Base-by-base conservation (phyloP, 768 basidiomycete genomes). In the Artomyces pyxidatus region DNA sequence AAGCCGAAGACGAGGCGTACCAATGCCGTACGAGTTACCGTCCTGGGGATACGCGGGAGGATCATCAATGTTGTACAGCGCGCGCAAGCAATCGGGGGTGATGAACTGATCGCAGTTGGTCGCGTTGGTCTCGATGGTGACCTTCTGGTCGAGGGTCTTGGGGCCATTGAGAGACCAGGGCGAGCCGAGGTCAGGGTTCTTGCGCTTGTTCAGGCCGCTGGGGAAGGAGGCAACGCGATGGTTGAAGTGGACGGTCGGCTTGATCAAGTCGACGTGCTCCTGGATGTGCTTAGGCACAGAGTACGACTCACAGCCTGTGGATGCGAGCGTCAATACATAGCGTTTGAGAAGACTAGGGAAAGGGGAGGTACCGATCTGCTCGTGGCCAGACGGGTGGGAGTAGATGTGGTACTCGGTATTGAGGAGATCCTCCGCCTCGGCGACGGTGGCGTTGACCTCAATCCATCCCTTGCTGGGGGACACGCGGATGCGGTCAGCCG, bases 11-110 rank as follows among this genome's bases (percentile, higher is more conserved):
- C 2, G 12, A 10, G 19, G 55, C 64, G 46, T 44, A 67, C 63
- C 50, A 19, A 85, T 69, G 25, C 80, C 83, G 44, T 77, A 73
- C 32, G 70, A 75, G 59, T 84, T 85, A 37, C 57, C 62, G 14
- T 59, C 52, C 0, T 71, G 66, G 1, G 68, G 62, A 2, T 58
- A n/a, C 0, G 58, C 17, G 0, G 80, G 80, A 0, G 69, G 64
- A 50, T 82, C 82, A 7, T 58, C 17, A 8, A 75, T 58, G 17
- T 75, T 75, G 55, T 85, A 85, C 45, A 85, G 56, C 3, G 68
- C 69, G 29, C 76, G 67, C 50, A 86, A 67, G 58, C 83, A 86
- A 2, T 68, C 55, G 6, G 80, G 81, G 0, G 82, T 85, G 46
- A 77, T 76, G 16, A 60, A 48, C 3, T 56, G 41, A 41, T 71